A percentile compares a stretch with the other conserved stretches of the same genome.
phyloP scores from a whole-genome alignment of 495 filamentous ascomycete genomes.

The Penicillium silybi region DNA sequence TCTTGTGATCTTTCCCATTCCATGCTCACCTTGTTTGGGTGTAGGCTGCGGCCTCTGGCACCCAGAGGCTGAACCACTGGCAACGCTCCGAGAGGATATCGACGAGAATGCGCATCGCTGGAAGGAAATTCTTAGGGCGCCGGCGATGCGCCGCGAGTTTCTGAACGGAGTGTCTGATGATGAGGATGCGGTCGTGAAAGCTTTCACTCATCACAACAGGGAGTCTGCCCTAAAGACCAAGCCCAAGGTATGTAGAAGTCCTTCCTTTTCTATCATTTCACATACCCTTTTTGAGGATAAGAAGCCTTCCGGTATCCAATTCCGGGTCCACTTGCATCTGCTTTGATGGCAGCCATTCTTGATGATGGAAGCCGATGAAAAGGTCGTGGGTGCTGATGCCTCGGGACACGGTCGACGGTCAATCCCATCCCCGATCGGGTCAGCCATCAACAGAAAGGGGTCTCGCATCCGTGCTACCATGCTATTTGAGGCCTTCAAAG shows the following conservation, averaged over 20 bases:
- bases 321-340: background rate
- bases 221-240: conserved; percentile 77
- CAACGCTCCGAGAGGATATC: conserved; percentile 65
- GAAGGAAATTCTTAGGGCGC: conserved; percentile 58
- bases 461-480: background rate
- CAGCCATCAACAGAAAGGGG: background rate
- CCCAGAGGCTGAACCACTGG: conserved; percentile 59
- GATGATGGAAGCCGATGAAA: background rate
- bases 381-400: background rate
- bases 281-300: background rate
- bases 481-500: background rate
- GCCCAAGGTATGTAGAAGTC: conserved; percentile 63
- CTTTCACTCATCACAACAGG: conserved; percentile 63
- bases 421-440: background rate
- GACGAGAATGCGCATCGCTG: conserved; percentile 64
- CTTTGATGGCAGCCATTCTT: background rate
- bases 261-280: background rate
- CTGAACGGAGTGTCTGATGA: conserved; percentile 53
- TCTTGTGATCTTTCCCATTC: background rate
- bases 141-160: conserved; percentile 57
- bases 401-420: background rate
- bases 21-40: conserved; percentile 16
- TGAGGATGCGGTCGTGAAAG: conserved; percentile 58
- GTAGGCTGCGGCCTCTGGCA: conserved; percentile 74
- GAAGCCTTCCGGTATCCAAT: background rate